phyloP scores from a whole-genome alignment of 2,329 filamentous ascomycete genomes.

The Fusarium udum region DNA sequence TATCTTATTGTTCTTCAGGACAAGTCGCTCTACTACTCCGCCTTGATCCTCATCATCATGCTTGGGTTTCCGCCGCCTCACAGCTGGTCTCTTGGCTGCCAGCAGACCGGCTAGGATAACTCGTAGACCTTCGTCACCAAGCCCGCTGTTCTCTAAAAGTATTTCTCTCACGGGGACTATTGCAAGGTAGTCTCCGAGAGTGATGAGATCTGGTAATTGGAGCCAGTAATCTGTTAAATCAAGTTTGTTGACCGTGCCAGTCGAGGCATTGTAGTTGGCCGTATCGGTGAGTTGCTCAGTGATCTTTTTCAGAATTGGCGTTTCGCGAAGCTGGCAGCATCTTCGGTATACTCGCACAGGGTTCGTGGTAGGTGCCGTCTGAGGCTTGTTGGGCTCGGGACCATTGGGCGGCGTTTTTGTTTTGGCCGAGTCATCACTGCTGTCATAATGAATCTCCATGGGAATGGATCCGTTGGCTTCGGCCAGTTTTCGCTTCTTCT shows the following conservation, averaged over 20 bases:
- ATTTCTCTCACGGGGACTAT: constrained; percentile 91
- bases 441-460: constrained; percentile 80
- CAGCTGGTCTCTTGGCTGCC: constrained; percentile 75
- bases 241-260: constrained; percentile 82
- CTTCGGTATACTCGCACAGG: constrained; percentile 91
- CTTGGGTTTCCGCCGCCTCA: constrained; percentile 60
- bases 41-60: constrained; percentile 60
- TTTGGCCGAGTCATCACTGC: constrained; percentile 65
- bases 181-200: constrained; percentile 91
- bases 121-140: constrained; percentile 87
- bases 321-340: constrained; percentile 93
- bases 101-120: constrained; percentile 87
- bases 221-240: constrained; percentile 87
- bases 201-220: constrained; percentile 83
- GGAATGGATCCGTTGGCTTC: constrained; percentile 89
- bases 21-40: constrained; percentile 85
- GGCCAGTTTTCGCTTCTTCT: constrained; percentile 84
- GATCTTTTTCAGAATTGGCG: constrained; percentile 89
- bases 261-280: constrained; percentile 70
- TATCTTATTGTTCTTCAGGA: constrained; percentile 92
- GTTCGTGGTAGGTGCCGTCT: constrained; percentile 78
- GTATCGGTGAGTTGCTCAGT: constrained; percentile 84
- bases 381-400: constrained; percentile 41
- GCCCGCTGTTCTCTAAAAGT: constrained; percentile 84
- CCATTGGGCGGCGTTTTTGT: constrained; percentile 25